phyloP scores from a whole-genome alignment of 208 protist species.

The Crithidia fasciculata region DNA sequence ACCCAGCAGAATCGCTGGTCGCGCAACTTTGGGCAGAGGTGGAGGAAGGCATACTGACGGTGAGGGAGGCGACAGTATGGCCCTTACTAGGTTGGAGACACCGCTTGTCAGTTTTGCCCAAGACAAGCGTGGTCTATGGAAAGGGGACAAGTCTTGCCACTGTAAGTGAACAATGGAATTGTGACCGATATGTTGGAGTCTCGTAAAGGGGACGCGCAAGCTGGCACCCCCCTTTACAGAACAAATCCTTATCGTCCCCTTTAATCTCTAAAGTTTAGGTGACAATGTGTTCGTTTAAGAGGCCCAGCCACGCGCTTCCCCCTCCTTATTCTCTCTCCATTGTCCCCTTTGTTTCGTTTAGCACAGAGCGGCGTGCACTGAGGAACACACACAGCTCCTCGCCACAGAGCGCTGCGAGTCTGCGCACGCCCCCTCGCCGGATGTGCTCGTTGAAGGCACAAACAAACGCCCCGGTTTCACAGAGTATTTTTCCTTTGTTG shows the following conservation, averaged over 20 bases:
- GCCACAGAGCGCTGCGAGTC: no score
- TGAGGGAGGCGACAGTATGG: not conserved
- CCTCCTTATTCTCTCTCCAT: no score
- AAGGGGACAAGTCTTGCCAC: conserved; percentile 5
- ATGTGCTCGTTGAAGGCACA: no score
- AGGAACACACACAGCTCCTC: no score
- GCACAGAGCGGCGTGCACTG: no score
- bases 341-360: no score
- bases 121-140: conserved; percentile 3
- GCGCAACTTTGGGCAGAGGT: conserved; percentile 4
- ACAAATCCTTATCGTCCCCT: not conserved
- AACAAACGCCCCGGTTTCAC: no score
- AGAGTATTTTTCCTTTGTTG: no score
- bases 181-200: conserved; percentile 5
- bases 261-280: not conserved
- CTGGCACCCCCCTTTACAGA: not conserved
- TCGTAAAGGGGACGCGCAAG: not conserved
- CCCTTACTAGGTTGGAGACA: not conserved
- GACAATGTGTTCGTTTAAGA: not conserved
- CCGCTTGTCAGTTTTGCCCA: not conserved
- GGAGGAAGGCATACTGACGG: not conserved
- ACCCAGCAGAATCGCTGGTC: conserved; percentile 5
- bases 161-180: conserved; percentile 9
- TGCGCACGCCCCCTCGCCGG: no score
- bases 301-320: no score